Evolutionary conservation across 2,329 filamentous ascomycete genomes (phyloP), one percentile per base, ranked within the genome.

Genomic region (Penicillium sclerotiorum): DNA sequence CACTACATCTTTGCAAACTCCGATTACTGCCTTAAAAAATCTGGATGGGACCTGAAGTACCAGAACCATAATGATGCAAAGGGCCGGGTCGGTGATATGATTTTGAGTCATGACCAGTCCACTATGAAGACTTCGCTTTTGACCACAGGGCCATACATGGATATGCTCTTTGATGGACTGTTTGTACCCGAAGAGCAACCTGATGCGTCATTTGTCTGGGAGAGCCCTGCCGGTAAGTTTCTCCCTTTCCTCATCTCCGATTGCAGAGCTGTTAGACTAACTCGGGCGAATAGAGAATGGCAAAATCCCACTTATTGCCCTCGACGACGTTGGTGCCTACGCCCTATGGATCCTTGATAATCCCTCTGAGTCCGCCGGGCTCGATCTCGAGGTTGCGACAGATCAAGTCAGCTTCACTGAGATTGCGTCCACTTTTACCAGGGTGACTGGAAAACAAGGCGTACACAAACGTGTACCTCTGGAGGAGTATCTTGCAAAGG

Each of bases 101-200:
- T 50, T 27, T 38, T 27, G 11, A 28, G n/a, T 37, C 35, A 46
- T 28, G 32, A 30, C 12, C 37, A 42, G 22, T 13, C 20, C 18
- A 38, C 20, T n/a, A 55, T 57, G 49, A 57, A 50, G 18, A 55
- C 36, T 15, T 55, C 58, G 3, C 6, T 77, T 1, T 72, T 76
- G 40, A 76, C 73, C 1, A 75, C 73, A 1, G 71, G 73, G 0
- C 76, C 76, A 0, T 79, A 79, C 53, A 74, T 78, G 12, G 73
- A 77, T 35, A 78, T 79, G 54, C 55, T 61, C 3, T 57, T 37
- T 6, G 57, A 61, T 28, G 25, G 25, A 28, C 9, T 28, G 25
- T 28, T 28, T 8, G 17, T 11, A 33, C 13, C 18, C 35, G 18
- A 25, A 28, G 28, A 28, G 13, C 25, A 28, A 28, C 9, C 25